Evolutionary conservation across 371 early-diverging fungal species (phyloP).

Genomic region (Coemansia sp.): DNA sequence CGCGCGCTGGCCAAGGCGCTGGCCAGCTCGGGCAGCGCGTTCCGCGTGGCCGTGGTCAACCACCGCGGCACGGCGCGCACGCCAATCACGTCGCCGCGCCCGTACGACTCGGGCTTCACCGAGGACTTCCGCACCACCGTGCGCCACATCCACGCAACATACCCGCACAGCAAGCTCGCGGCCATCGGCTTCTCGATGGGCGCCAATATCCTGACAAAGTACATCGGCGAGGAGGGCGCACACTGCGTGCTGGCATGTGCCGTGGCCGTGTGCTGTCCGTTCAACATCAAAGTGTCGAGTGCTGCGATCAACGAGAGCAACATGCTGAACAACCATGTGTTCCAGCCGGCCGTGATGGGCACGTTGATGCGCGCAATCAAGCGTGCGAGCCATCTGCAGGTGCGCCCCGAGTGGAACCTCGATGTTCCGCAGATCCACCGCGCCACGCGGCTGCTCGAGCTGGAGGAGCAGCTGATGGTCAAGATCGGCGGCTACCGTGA

Average conservation of each 20-base stretch:
- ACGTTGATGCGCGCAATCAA: constrained; percentile 57
- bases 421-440: constrained; percentile 35
- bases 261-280: constrained; percentile 84
- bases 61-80: constrained; percentile 77
- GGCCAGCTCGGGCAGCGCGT: constrained; percentile 53
- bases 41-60: constrained; percentile 80
- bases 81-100: constrained; percentile 68
- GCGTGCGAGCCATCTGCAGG: constrained; percentile 18
- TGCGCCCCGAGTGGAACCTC: constrained; percentile 12
- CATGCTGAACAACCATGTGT: constrained; percentile 61
- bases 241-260: constrained; percentile 72
- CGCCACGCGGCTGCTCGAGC: constrained; percentile 62
- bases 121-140: constrained; percentile 71
- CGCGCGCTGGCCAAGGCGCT: constrained; percentile 69
- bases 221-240: constrained; percentile 81
- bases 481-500: constrained; percentile 67
- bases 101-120: constrained; percentile 82
- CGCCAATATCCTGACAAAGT: constrained; percentile 87
- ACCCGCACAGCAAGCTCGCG: constrained; percentile 65
- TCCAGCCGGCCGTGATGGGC: constrained; percentile 69
- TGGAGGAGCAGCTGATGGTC: constrained; percentile 74
- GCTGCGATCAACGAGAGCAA: constrained; percentile 46
- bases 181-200: constrained; percentile 89
- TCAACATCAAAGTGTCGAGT: constrained; percentile 56
- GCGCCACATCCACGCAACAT: constrained; percentile 53